phyloP scores from a whole-genome alignment of 139 green algal species.

The Picochlorum sp. region DNA sequence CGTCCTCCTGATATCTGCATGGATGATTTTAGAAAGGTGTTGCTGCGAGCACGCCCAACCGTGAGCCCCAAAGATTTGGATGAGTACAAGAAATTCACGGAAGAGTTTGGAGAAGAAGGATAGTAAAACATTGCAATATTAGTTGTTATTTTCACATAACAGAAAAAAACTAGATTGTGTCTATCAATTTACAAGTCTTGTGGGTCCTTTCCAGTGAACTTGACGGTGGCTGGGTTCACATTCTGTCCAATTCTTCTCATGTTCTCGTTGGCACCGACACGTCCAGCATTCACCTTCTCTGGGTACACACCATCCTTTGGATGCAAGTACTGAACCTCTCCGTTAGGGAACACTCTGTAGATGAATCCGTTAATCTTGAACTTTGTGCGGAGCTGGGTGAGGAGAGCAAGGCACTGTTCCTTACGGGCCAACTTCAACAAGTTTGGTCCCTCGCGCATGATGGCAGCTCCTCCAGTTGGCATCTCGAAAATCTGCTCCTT shows the following conservation, averaged over 20 bases:
- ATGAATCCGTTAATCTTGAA: slow-evolving; percentile 89
- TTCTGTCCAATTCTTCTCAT: slow-evolving; percentile 93
- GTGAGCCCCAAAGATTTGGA: slow-evolving; percentile 79
- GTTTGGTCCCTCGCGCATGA: slow-evolving; percentile 97
- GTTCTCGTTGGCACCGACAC: slow-evolving; percentile 79
- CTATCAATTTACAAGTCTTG: slow-evolving; percentile 10
- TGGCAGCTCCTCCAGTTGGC: slow-evolving; percentile 95
- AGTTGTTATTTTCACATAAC: slow-evolving; percentile 1
- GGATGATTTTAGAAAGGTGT: slow-evolving; percentile 80
- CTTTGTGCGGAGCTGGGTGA: slow-evolving; percentile 93
- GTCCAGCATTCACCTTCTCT: slow-evolving; percentile 97
- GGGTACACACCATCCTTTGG: slow-evolving; percentile 97
- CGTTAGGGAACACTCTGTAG: slow-evolving; percentile 91
- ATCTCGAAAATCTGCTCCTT: slow-evolving; percentile 99
- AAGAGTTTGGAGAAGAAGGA: slow-evolving; percentile 94
- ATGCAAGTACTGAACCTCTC: slow-evolving; percentile 98
- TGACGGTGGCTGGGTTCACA: slow-evolving; percentile 49
- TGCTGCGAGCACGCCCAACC: slow-evolving; percentile 81
- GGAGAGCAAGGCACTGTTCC: slow-evolving; percentile 97
- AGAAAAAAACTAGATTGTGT: not conserved
- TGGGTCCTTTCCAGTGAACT: slow-evolving; percentile 82
- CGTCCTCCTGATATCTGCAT: slow-evolving; percentile 67
- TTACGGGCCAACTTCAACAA: slow-evolving; percentile 98
- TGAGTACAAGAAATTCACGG: slow-evolving; percentile 84
- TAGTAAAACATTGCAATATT: slow-evolving; percentile 1